Conservation (phyloP, 805 yeast species). For the Dipodascopsis uninucleata region DNA sequence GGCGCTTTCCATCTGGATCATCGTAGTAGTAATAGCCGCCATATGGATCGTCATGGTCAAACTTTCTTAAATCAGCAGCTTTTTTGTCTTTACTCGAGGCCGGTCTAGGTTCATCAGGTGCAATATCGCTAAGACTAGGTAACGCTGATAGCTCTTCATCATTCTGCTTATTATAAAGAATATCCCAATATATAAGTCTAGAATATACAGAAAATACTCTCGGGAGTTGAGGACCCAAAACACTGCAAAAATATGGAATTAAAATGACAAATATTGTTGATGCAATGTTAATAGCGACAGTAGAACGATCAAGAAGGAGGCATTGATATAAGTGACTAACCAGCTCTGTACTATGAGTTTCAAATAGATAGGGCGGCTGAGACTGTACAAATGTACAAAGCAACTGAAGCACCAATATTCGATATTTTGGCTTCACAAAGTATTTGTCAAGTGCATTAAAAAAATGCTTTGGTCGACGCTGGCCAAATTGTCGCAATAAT, state of each 20-base stretch:
- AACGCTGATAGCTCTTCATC: too few relatives aligned
- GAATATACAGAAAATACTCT: conserved; percentile 46
- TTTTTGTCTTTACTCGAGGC: not conserved
- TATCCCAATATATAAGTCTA: conserved; percentile 43
- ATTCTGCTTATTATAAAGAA: conserved; percentile 18
- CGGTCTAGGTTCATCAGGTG: not conserved
- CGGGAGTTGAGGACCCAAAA: conserved; percentile 38
- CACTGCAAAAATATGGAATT: conserved; percentile 46
- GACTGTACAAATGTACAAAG: conserved; percentile 36
- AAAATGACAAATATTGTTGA: conserved; percentile 42
- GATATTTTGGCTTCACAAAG: conserved; percentile 36
- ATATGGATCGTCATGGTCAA: conserved; percentile 1
- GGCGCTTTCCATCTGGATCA: conserved; percentile 3
- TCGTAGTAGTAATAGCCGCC: conserved; percentile 22
- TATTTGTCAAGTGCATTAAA: conserved; percentile 40
- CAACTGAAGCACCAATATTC: conserved; percentile 40
- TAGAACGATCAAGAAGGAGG: conserved; percentile 43
- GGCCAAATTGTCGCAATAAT: conserved; percentile 45
- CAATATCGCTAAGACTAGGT: too few relatives aligned
- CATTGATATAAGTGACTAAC: conserved; percentile 41
- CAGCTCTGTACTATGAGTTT: conserved; percentile 39
- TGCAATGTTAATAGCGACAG: conserved; percentile 40
- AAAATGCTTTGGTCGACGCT: conserved; percentile 39
- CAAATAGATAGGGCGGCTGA: conserved; percentile 34
- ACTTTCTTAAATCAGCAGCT: conserved; percentile 1